A percentile compares a stretch with the other conserved stretches of the same genome.
These are phyloP conservation scores for Scheffersomyces parashehatae DNA, from an alignment of 1,139 yeast species.

Conservation along the genomic window DNA sequence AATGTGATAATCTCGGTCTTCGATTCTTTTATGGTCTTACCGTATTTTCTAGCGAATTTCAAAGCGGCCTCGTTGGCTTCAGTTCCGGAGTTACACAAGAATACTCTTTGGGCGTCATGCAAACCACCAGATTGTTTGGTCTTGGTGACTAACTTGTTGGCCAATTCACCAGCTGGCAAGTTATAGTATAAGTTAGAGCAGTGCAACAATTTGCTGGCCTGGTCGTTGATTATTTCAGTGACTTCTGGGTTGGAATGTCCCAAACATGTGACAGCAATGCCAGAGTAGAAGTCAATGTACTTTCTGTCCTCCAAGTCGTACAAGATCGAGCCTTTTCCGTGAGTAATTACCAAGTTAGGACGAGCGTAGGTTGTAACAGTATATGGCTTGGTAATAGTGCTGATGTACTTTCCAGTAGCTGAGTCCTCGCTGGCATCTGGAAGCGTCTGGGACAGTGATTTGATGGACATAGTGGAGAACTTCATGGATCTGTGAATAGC, in stretches of 20 bases:
- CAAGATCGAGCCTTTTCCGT: constrained; percentile 71
- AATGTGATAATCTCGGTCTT: constrained; percentile 84
- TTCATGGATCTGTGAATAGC: not conserved
- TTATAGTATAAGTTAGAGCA: constrained; percentile 85
- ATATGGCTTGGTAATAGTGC: constrained; percentile 47
- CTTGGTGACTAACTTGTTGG: constrained; percentile 65
- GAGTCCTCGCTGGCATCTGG: constrained; percentile 19
- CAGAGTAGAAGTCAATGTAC: constrained; percentile 90
- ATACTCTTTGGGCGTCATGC: constrained; percentile 78
- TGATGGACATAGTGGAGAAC: not conserved
- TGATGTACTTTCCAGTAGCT: constrained; percentile 32
- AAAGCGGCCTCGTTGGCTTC: constrained; percentile 98
- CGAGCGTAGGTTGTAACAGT: constrained; percentile 82
- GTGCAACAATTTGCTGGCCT: constrained; percentile 73
- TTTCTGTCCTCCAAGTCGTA: constrained; percentile 78
- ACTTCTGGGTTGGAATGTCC: constrained; percentile 84
- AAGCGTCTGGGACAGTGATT: not conserved
- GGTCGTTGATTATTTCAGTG: constrained; percentile 68
- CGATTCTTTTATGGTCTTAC: constrained; percentile 52
- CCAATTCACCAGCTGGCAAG: constrained; percentile 78
- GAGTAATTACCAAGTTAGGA: constrained; percentile 68
- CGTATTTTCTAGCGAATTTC: constrained; percentile 90
- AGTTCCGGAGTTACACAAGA: constrained; percentile 89
- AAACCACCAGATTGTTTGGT: constrained; percentile 77
- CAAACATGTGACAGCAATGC: constrained; percentile 93